Conservation (phyloP, 306 rosid genomes). For the Vigna nakashimae region DNA sequence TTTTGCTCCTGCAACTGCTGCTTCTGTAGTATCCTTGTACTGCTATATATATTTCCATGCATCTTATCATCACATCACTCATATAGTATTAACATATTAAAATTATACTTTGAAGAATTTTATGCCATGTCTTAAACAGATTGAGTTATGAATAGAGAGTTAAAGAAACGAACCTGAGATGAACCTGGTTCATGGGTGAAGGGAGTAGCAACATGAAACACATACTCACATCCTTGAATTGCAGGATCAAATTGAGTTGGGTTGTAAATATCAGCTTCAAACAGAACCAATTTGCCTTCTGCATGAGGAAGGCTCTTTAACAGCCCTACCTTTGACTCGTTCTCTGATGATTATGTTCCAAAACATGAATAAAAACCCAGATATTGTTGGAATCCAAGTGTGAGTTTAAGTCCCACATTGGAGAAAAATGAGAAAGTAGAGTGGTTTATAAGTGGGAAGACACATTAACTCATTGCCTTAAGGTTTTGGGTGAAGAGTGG, state of each 20-base stretch:
- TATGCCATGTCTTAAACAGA: not conserved
- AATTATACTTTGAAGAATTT: too few species aligned
- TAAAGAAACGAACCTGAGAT: constrained; percentile 29
- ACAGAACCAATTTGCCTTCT: constrained; percentile 42
- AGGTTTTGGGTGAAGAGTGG: too few species aligned
- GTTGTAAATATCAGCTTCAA: constrained; percentile 55
- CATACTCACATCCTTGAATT: constrained; percentile 54
- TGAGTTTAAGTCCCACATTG: too few species aligned
- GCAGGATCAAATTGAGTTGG: constrained; percentile 46
- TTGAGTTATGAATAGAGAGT: not conserved
- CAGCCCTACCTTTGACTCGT: constrained; percentile 48
- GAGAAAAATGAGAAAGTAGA: too few species aligned
- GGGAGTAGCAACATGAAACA: constrained; percentile 63
- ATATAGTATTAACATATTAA: not conserved
- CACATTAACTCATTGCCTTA: too few species aligned
- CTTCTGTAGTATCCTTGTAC: constrained; percentile 51
- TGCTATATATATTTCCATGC: not conserved
- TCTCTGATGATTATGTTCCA: constrained; percentile 39
- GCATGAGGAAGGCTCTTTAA: constrained; percentile 52
- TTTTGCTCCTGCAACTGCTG: constrained; percentile 46
- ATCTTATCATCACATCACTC: not conserved
- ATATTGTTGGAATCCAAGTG: too few species aligned
- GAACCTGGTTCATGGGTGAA: constrained; percentile 23
- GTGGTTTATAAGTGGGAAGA: too few species aligned
- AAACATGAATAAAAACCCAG: not conserved